Percentiles rank a stretch among this genome's conserved stretches.
Conservation (phyloP, 2,329 filamentous ascomycete species). For the Fusarium sp. region DNA sequence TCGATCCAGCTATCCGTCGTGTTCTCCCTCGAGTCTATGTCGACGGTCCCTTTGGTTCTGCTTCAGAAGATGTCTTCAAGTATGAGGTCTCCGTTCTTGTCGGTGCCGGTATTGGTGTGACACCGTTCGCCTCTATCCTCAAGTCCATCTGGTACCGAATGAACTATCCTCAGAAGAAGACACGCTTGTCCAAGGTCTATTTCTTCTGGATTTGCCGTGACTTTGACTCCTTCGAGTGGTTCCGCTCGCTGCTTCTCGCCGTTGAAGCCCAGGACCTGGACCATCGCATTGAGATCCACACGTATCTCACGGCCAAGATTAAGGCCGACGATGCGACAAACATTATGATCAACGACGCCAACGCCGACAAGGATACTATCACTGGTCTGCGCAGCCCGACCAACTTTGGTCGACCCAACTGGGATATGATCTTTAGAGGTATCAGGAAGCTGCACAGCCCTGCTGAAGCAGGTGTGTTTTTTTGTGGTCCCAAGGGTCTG, state of each 20-base stretch:
- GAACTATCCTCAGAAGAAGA: slow-evolving; percentile 86
- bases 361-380: slow-evolving; percentile 85
- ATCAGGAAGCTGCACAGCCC: slow-evolving; percentile 83
- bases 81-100: slow-evolving; percentile 84
- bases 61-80: slow-evolving; percentile 91
- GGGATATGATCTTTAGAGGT: slow-evolving; percentile 89
- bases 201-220: slow-evolving; percentile 95
- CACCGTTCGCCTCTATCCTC: slow-evolving; percentile 87
- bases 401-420: slow-evolving; percentile 88
- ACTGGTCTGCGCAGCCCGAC: slow-evolving; percentile 85
- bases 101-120: slow-evolving; percentile 85
- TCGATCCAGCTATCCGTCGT: slow-evolving; percentile 77
- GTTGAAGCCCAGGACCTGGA: slow-evolving; percentile 89
- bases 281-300: slow-evolving; percentile 88
- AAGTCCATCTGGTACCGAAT: slow-evolving; percentile 95
- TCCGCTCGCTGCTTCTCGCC: slow-evolving; percentile 82
- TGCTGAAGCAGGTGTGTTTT: slow-evolving; percentile 82
- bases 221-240: slow-evolving; percentile 91
- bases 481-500: slow-evolving; percentile 85
- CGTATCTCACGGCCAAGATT: slow-evolving; percentile 88
- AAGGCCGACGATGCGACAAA: slow-evolving; percentile 88
- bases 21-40: slow-evolving; percentile 84
- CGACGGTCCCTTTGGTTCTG: slow-evolving; percentile 86
- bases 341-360: slow-evolving; percentile 92
- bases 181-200: slow-evolving; percentile 85